phyloP scores from a whole-genome alignment of 2,329 filamentous ascomycete species.

The Coniochaeta hoffmannii region DNA sequence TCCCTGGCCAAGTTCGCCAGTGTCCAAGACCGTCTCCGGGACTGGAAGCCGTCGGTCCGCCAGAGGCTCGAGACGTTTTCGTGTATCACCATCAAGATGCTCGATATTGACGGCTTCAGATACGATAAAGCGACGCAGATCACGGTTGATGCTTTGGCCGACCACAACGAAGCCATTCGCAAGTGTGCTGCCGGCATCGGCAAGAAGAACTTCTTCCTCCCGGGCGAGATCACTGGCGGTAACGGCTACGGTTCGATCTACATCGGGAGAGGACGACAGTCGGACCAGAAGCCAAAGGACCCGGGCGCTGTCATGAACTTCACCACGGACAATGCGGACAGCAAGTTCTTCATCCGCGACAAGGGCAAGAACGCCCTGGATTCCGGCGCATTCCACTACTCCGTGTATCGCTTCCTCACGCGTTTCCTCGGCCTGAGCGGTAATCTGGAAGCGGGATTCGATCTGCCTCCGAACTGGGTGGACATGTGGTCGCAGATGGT shows the following conservation, averaged over 20 bases:
- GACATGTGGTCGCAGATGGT: slow-evolving; percentile 45
- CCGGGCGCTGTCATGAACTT: slow-evolving; percentile 38
- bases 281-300: slow-evolving; percentile 40
- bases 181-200: slow-evolving; percentile 47
- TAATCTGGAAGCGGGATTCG: slow-evolving; percentile 44
- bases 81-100: slow-evolving; percentile 52
- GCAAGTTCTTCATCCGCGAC: slow-evolving; percentile 43
- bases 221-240: slow-evolving; percentile 56
- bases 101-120: slow-evolving; percentile 61
- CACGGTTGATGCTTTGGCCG: slow-evolving; percentile 52
- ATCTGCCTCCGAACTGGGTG: slow-evolving; percentile 44
- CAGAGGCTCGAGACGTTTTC: slow-evolving; percentile 53
- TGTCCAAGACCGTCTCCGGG: slow-evolving; percentile 59
- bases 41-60: slow-evolving; percentile 52
- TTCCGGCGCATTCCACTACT: slow-evolving; percentile 55
- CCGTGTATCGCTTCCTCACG: slow-evolving; percentile 54
- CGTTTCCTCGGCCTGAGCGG: slow-evolving; percentile 55
- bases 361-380: slow-evolving; percentile 47
- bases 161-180: slow-evolving; percentile 49
- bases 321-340: slow-evolving; percentile 30
- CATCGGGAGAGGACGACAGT: slow-evolving; percentile 53
- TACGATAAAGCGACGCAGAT: slow-evolving; percentile 61
- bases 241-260: slow-evolving; percentile 54
- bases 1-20: slow-evolving; percentile 60
- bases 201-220: slow-evolving; percentile 57